Evolutionary conservation across 768 basidiomycete species (phyloP), one percentile per base, ranked within the genome.

Genomic region (Tricholomella constricta): DNA sequence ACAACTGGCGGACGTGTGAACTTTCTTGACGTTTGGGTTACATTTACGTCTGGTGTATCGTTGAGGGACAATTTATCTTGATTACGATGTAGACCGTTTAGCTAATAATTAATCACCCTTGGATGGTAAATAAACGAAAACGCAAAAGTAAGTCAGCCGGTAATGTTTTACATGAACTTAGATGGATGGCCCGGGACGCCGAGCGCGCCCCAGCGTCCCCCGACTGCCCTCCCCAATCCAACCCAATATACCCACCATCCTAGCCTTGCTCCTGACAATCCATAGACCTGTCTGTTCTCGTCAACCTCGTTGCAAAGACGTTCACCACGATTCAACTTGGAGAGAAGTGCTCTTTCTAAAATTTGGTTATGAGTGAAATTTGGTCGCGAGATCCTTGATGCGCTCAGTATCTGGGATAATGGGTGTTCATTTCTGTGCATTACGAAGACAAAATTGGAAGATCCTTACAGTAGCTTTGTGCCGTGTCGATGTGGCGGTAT

Each of bases 351-450:
- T 60, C 71, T 57, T 53, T 76, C 64, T 73, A 68, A 29, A 81
- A 66, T 58, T 82, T 82, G 14, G 79, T 79, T 0, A 79, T 81
- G 27, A 82, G 65, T 58, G 77, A 80, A 22, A 81, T 60, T 34
- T 80, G 70, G 25, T 76, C 71, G 22, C 81, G 72, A 3, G 78
- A 74, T 68, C 75, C 36, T 70, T 72, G 50, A 84, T 68, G 23
- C 61, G 64, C 50, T 80, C 79, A 6, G 77, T 80, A 43, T 54
- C 69, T 70, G 37, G 10, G 45, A 29, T n/a, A n/a, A n/a, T n/a
- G n/a, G n/a, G n/a, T n/a, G 7, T 40, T 22, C 6, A 9, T 15
- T 14, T 44, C 10, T 26, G 20, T 11, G 37, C 12, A 31, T 40
- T 12, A 6, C n/a, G 22, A 37, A 8, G 8, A 19, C 29, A 1